Percentiles rank a stretch among this genome's conserved stretches.
phyloP scores from a whole-genome alignment of 805 yeast species.

The Ogataea kodamae region DNA sequence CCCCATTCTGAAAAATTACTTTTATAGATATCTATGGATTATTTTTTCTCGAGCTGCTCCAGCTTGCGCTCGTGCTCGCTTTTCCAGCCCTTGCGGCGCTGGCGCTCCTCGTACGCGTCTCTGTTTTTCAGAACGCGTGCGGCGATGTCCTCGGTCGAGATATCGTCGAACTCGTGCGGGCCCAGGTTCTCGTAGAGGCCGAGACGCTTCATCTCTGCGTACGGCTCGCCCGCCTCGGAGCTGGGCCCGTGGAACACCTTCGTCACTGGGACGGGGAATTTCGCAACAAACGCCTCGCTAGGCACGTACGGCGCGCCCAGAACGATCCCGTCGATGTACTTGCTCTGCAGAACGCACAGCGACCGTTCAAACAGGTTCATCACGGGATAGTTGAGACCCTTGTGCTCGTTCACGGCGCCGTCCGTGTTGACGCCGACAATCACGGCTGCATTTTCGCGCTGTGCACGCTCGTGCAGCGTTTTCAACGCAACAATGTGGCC shows the following conservation, averaged over 20 bases:
- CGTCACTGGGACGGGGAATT: conserved; percentile 34
- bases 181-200: conserved; percentile 41
- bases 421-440: conserved; percentile 71
- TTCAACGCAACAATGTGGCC: conserved; percentile 81
- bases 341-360: conserved; percentile 83
- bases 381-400: conserved; percentile 69
- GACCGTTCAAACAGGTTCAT: conserved; percentile 88
- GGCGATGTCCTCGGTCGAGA: conserved; percentile 70
- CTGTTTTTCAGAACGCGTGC: conserved; percentile 67
- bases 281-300: conserved; percentile 36
- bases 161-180: conserved; percentile 56
- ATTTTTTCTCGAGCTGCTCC: conserved; percentile 9
- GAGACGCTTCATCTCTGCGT: conserved; percentile 28
- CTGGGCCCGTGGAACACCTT: conserved; percentile 61
- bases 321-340: conserved; percentile 74
- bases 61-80: conserved; percentile 43
- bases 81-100: conserved; percentile 82
- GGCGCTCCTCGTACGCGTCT: conserved; percentile 78
- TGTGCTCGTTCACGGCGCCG: conserved; percentile 46
- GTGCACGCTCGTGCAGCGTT: conserved; percentile 40
- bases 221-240: conserved; percentile 32
- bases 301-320: conserved; percentile 65
- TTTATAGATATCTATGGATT: too few relatives aligned
- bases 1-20: conserved; percentile 22
- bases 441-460: conserved; percentile 40